A percentile compares a stretch with the other conserved stretches of the same genome.
Evolutionary conservation across 2,329 filamentous ascomycete species (phyloP).

Genomic region (Purpureocillium lavendulum): DNA sequence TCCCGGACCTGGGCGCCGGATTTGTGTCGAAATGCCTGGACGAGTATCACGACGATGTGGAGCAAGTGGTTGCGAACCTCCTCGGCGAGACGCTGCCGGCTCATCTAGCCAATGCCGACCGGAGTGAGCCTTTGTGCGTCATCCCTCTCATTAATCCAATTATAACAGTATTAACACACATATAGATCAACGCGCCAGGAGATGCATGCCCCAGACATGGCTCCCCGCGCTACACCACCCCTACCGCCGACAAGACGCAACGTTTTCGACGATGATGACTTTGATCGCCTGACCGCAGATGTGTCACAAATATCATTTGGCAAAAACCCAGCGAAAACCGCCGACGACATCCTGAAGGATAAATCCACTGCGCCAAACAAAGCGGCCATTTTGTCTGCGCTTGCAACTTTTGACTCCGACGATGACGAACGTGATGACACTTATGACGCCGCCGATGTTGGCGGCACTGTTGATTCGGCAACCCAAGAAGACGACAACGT

Average conservation of each 20-base stretch:
- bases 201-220: conserved; percentile 30
- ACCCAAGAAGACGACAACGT: conserved; percentile 42
- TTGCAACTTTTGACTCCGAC: conserved; percentile 84
- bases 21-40: conserved; percentile 76
- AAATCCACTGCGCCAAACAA: conserved; percentile 61
- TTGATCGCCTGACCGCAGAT: conserved; percentile 62
- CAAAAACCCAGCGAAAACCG: conserved; percentile 55
- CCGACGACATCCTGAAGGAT: conserved; percentile 65
- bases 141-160: not conserved
- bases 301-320: conserved; percentile 69
- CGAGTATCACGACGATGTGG: conserved; percentile 67
- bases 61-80: conserved; percentile 73
- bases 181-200: conserved; percentile 18
- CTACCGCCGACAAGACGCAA: conserved; percentile 56
- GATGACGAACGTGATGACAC: conserved; percentile 97
- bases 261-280: conserved; percentile 71
- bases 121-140: conserved; percentile 53
- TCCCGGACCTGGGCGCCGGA: conserved; percentile 75
- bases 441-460: conserved; percentile 87
- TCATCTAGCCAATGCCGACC: conserved; percentile 56
- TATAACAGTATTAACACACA: conserved; percentile 9
- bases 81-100: conserved; percentile 68
- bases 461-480: conserved; percentile 73
- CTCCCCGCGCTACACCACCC: conserved; percentile 51
- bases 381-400: conserved; percentile 78